phyloP scores from a whole-genome alignment of 306 rosid genomes.

The Parietaria judaica region DNA sequence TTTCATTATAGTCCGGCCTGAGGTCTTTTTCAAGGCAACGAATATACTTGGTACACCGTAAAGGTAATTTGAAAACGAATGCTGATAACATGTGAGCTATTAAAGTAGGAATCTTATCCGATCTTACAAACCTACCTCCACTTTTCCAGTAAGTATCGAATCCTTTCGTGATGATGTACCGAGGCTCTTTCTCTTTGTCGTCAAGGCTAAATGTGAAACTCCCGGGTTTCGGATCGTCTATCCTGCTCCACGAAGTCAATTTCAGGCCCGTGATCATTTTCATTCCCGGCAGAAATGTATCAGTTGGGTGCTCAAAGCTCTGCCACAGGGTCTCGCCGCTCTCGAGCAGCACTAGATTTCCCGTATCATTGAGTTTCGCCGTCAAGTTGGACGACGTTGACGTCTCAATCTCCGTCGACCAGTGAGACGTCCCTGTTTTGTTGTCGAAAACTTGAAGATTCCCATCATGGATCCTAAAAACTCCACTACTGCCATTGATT shows the following conservation, averaged over 20 bases:
- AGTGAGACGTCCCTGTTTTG: neutral
- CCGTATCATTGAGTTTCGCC: conserved; percentile 32
- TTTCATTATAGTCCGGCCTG: too few species aligned
- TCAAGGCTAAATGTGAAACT: conserved; percentile 17
- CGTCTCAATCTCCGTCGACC: neutral
- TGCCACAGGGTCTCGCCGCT: conserved; percentile 26
- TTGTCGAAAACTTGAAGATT: conserved; percentile 9
- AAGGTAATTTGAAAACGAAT: too few species aligned
- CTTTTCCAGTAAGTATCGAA: conserved; percentile 5
- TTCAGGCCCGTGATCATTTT: conserved; percentile 6
- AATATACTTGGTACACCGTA: neutral
- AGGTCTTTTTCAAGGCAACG: too few species aligned
- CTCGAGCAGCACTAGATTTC: conserved; percentile 34
- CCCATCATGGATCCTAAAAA: conserved; percentile 18
- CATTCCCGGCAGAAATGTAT: conserved; percentile 49
- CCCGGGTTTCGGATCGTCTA: conserved; percentile 3
- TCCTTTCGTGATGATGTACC: neutral
- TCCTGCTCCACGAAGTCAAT: conserved; percentile 26
- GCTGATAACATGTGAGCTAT: neutral
- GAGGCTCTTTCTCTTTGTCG: neutral
- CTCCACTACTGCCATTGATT: neutral
- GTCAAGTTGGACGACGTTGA: neutral
- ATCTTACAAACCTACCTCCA: neutral
- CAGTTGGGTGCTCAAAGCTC: conserved; percentile 35
- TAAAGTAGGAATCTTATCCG: neutral